Evolutionary conservation across 1,284 basidiomycete species (phyloP).

Genomic region (Inonotus obliquus): DNA sequence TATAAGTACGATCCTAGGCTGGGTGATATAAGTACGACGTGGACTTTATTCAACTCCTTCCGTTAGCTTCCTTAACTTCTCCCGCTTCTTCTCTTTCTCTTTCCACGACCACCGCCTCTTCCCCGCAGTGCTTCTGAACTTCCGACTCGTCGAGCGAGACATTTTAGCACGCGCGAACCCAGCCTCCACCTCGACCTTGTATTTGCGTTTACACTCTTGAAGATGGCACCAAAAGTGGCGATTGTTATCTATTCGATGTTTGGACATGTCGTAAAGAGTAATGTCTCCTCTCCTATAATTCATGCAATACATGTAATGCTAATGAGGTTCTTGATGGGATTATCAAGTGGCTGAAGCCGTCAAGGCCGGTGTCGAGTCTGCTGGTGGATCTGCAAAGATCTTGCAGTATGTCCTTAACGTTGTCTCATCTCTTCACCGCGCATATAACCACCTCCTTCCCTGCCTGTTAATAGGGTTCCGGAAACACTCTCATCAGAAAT

Average conservation of each 20-base stretch:
- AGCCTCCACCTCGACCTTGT: background rate
- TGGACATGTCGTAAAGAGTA: constrained; percentile 74
- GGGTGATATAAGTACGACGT: too few relatives aligned
- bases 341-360: constrained; percentile 70
- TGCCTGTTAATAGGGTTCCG: constrained; percentile 46
- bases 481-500: constrained; percentile 85
- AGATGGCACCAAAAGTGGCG: constrained; percentile 53
- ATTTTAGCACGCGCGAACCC: too few relatives aligned
- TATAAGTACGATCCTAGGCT: too few relatives aligned
- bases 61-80: too few relatives aligned
- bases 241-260: constrained; percentile 83
- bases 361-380: constrained; percentile 63
- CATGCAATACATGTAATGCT: too few relatives aligned
- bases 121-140: too few relatives aligned
- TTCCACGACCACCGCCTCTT: too few relatives aligned
- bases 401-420: constrained; percentile 51
- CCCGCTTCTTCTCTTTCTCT: too few relatives aligned
- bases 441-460: constrained; percentile 15
- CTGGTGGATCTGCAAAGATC: constrained; percentile 70
- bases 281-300: constrained; percentile 27
- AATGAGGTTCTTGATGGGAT: too few relatives aligned
- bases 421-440: background rate
- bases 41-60: too few relatives aligned
- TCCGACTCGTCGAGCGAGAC: too few relatives aligned
- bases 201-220: background rate